phyloP scores from a whole-genome alignment of 805 yeast species.

The Cyberlindnera mississippiensis region DNA sequence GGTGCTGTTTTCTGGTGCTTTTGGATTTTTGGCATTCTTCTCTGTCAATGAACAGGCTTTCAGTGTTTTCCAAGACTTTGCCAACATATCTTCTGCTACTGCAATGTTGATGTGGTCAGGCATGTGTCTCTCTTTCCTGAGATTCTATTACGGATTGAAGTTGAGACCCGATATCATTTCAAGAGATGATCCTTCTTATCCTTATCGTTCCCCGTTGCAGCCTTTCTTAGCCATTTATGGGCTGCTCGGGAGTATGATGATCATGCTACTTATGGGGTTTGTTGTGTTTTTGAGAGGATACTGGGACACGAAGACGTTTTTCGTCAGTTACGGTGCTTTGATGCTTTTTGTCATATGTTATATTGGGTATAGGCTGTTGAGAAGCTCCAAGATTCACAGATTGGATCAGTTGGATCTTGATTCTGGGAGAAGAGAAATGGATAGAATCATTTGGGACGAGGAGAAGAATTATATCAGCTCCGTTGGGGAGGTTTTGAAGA shows the following conservation, averaged over 20 bases:
- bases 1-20: conserved; percentile 56
- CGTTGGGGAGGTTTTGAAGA: conserved; percentile 28
- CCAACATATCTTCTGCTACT: conserved; percentile 66
- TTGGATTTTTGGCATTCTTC: conserved; percentile 58
- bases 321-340: conserved; percentile 61
- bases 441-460: conserved; percentile 77
- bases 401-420: conserved; percentile 77
- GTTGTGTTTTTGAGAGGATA: conserved; percentile 51
- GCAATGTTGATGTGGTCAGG: conserved; percentile 80
- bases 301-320: conserved; percentile 61
- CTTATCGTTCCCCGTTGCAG: conserved; percentile 66
- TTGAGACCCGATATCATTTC: conserved; percentile 60
- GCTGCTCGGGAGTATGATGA: conserved; percentile 45
- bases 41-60: conserved; percentile 57
- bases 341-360: conserved; percentile 50
- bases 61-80: conserved; percentile 59
- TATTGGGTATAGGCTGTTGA: conserved; percentile 50
- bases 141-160: conserved; percentile 61
- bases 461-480: conserved; percentile 41
- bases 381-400: conserved; percentile 62
- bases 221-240: conserved; percentile 68
- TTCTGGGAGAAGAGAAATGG: conserved; percentile 80
- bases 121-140: conserved; percentile 57
- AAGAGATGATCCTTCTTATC: conserved; percentile 60
- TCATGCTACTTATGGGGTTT: conserved; percentile 57